A percentile compares a stretch with the other conserved stretches of the same genome.
These are phyloP conservation scores for Termitomyces sp. DNA, from an alignment of 768 basidiomycete genomes.

Conservation along the genomic window DNA sequence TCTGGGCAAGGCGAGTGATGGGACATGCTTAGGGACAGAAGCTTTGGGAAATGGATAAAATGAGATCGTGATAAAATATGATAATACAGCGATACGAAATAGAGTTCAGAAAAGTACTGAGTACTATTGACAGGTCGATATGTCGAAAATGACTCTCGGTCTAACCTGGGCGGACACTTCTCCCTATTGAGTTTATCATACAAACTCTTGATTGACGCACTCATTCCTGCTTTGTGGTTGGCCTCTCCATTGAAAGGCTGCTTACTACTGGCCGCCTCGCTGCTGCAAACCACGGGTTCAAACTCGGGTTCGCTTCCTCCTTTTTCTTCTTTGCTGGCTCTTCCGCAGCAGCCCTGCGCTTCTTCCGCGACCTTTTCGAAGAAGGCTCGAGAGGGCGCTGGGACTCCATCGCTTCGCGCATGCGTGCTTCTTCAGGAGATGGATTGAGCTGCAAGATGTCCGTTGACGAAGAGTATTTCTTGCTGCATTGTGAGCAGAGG, in stretches of 20 bases:
- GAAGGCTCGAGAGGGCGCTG: conserved; percentile 53
- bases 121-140: too few species aligned
- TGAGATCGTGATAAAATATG: too few species aligned
- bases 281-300: conserved; percentile 51
- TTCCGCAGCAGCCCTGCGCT: conserved; percentile 42
- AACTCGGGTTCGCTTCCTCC: conserved; percentile 32
- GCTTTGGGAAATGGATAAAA: too few species aligned
- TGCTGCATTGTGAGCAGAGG: conserved; percentile 75
- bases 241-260: conserved; percentile 81
- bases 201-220: conserved; percentile 78
- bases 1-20: neutral
- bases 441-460: conserved; percentile 74
- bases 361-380: conserved; percentile 49
- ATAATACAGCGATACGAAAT: too few species aligned
- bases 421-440: conserved; percentile 50
- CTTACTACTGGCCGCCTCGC: conserved; percentile 65
- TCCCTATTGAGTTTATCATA: conserved; percentile 57
- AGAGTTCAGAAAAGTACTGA: too few species aligned
- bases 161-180: too few species aligned
- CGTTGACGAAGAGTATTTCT: conserved; percentile 54
- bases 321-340: conserved; percentile 46
- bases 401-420: conserved; percentile 54
- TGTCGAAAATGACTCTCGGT: too few species aligned
- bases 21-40: too few species aligned
- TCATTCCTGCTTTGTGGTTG: conserved; percentile 82